Percentiles rank a stretch among this genome's conserved stretches.
These are phyloP conservation scores for Pseudomassariella vexata DNA, from an alignment of 2,329 filamentous ascomycete species.

Conservation along the genomic window DNA sequence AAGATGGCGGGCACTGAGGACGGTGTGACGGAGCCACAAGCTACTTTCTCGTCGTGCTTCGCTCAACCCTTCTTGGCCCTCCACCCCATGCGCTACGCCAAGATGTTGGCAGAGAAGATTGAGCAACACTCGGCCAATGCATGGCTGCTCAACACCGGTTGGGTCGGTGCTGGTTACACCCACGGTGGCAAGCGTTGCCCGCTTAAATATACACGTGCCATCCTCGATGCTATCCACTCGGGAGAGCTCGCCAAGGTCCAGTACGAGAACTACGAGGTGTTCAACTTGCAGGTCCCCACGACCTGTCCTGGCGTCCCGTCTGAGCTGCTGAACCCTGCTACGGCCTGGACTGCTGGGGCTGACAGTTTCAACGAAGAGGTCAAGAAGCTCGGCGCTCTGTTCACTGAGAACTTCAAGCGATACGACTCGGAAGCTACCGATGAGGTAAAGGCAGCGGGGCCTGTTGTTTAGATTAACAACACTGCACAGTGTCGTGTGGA, in stretches of 20 bases:
- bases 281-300: conserved; percentile 96
- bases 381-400: conserved; percentile 80
- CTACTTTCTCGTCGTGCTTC: conserved; percentile 99
- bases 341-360: conserved; percentile 78
- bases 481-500: too few relatives aligned
- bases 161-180: conserved; percentile 71
- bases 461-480: conserved; percentile 31
- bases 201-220: conserved; percentile 96
- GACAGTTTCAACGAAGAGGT: conserved; percentile 85
- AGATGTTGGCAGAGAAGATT: conserved; percentile 99
- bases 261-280: conserved; percentile 92
- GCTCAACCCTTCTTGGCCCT: conserved; percentile 98
- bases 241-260: conserved; percentile 89
- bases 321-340: conserved; percentile 91
- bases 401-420: conserved; percentile 97
- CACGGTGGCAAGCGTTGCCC: conserved; percentile 96
- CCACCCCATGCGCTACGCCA: conserved; percentile 98
- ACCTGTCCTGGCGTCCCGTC: conserved; percentile 80
- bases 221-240: conserved; percentile 95
- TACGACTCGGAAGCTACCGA: conserved; percentile 78
- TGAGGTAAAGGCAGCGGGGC: conserved; percentile 68
- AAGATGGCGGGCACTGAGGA: conserved; percentile 99
- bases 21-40: conserved; percentile 92
- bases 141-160: conserved; percentile 83
- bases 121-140: conserved; percentile 90